Evolutionary conservation across 257 asterid species (phyloP), one percentile per base, ranked within the genome.

Genomic region (Agastache rugosa): DNA sequence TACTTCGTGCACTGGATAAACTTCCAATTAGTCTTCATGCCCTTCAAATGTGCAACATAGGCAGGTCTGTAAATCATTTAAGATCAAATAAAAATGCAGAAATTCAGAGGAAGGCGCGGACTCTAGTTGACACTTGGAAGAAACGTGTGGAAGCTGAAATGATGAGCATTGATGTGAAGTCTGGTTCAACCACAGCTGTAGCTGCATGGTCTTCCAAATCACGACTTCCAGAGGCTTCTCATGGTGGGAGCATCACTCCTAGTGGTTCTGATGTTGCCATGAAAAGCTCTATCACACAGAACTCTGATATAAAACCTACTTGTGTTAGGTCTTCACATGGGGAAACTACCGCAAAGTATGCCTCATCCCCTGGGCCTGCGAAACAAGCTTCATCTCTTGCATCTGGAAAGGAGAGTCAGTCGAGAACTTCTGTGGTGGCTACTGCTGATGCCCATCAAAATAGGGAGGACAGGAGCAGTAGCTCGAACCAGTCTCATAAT

Each of bases 111-210:
- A 92, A 92, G 75, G 97, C 97, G n/a, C 86, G 96, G 53, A 78
- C 85, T 79, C 83, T 94, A 75, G 97, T 94, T 44, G 99, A 94
- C 82, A 87, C 88, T 1, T 94, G 99, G 99, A 94, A 94, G 88
- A 94, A 92, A 79, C 91, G 99, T 11, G 99, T 94, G 47, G 96
- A 92, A 79, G 97, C 92, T 45, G 97, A 94, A 83, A 92, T 94
- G 97, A 90, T 78, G 54, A 83, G 75, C 42, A 83, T 74, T 71
- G 97, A 92, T 79, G 77, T 88, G 17, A 88, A 89, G 76, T 69
- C 89, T 75, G 90, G 87, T 60, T 85, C 96, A 11, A 62, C 83
- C 70, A 88, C 83, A 65, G 82, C 76, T 51, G 71, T 66, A 23
- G 47, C 86, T 81, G 77, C 74, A 1, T 90, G 94, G 94, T 72